Evolutionary conservation across 2,329 filamentous ascomycete genomes (phyloP), one percentile per base, ranked within the genome.

Genomic region (Fusarium subglutinans): DNA sequence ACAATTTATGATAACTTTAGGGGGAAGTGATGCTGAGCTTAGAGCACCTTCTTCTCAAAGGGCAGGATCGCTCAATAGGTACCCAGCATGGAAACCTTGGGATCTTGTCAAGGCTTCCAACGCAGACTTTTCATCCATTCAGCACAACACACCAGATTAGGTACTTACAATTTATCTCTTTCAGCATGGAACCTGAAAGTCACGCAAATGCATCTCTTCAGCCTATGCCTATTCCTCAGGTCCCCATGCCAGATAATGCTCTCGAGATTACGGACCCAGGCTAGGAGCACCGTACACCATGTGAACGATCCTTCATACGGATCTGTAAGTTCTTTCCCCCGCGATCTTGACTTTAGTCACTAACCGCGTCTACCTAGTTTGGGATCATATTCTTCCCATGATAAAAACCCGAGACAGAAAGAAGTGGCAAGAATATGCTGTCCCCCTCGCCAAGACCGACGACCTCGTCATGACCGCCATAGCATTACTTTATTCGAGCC

Each of bases 401-500:
- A 78, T 79, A 76, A 67, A 76, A 1, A 63, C 68, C 18, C 54
- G 68, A 35, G n/a, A 51, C 24, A 55, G 63, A 44, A 76, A 76
- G 20, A 70, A 62, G n/a, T 79, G 76, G 74, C 62, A 73, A 15
- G 63, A 73, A 33, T 45, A 76, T 7, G 58, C 78, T 17, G 47
- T 78, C 1, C 75, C 75, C 10, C 35, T 77, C 3, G 75, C 77
- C 4, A 62, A 63, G 26, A 45, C 63, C 12, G 73, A 79, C 35
- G 64, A 77, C 3, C 67, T 77, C 13, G 60, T 80, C 47, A 76
- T 78, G 73, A 76, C 69, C n/a, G 67, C 79, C 7, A 76, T 80
- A 26, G n/a, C 33, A 14, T 24, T 37, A 14, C n/a, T 37, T 35
- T 20, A 14, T 18, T 53, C 50, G n/a, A 53, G 33, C 4, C 7